Base-by-base conservation (phyloP, 2,329 filamentous ascomycete species). In the Arthrinium phaeospermum region DNA sequence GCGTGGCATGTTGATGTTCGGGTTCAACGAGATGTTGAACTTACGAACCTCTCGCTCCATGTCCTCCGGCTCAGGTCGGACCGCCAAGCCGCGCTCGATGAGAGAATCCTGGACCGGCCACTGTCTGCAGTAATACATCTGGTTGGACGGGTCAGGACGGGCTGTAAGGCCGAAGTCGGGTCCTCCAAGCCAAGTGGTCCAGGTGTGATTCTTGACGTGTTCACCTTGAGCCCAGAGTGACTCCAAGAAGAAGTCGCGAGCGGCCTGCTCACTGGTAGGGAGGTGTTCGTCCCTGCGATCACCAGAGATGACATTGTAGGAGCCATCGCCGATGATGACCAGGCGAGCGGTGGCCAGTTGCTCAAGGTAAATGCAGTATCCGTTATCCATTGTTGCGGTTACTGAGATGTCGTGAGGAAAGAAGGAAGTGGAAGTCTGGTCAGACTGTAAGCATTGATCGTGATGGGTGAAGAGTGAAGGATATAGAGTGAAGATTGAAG, bases 21-120 rank as follows among this genome's bases (percentile, higher is more conserved):
- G 75, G 51, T 77, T 75, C 1, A 71, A 64, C 0, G 79, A 70
- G 3, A 75, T 72, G 19, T 77, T 77, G 61, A 72, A 75, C 72
- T 78, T 78, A 3, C 73, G 68, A 6, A 72, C 72, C n/a, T 78
- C 77, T 53, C 69, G 77, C 0, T 70, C n/a, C 5, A 71, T 67
- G 24, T 75, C 74, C 1, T 72, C 37, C 7, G 10, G 0, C 57
- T 64, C 19, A 22, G 57, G 57, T 7, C 34, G 6, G 57, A 34
- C 57, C 5, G 41, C 13, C 57, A 64, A 64, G 57, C 57, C 53
- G 27, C 30, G 30, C 27, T 19, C 5, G 30, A 37, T 22, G 30
- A 61, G 16, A 4, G 16, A n/a, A 8, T 41, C 57, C 19, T 64
- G 34, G 4, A 64, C 57, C 5, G 19, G 57, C 22, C n/a, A 3